These are phyloP conservation scores for Waltergamsia citrina DNA, from an alignment of 2,329 filamentous ascomycete genomes.

Conservation along the genomic window DNA sequence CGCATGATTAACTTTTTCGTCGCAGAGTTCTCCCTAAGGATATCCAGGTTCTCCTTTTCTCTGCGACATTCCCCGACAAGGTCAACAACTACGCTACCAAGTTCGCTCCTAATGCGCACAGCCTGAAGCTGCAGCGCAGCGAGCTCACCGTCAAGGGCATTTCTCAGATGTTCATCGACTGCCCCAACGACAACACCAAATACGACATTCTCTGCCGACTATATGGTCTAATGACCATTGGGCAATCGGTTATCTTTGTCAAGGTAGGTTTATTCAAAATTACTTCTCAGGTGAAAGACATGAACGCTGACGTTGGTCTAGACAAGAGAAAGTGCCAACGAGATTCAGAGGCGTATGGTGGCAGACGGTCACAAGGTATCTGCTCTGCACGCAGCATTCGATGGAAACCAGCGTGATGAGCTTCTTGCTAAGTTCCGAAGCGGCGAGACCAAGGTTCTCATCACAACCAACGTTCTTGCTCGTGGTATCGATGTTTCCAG, in stretches of 20 bases:
- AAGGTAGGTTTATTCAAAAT: constrained; percentile 44
- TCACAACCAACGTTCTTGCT: constrained; percentile 93
- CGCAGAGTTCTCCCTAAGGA: constrained; percentile 59
- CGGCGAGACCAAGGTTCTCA: constrained; percentile 87
- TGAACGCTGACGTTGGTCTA: constrained; percentile 22
- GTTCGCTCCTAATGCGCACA: constrained; percentile 80
- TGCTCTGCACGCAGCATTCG: constrained; percentile 79
- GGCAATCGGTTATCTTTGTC: constrained; percentile 97
- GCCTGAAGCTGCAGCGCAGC: constrained; percentile 78
- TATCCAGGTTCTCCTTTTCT: constrained; percentile 90
- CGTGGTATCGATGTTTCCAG: constrained; percentile 88
- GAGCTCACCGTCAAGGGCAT: constrained; percentile 96
- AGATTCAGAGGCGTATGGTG: constrained; percentile 80
- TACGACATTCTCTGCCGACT: constrained; percentile 85
- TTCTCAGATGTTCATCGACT: constrained; percentile 96
- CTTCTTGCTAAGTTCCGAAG: constrained; percentile 81
- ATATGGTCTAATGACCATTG: constrained; percentile 92
- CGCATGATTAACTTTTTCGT: background rate
- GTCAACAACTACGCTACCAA: constrained; percentile 75
- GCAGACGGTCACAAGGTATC: constrained; percentile 87
- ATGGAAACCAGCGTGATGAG: constrained; percentile 72
- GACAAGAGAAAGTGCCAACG: constrained; percentile 76
- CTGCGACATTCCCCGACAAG: constrained; percentile 81
- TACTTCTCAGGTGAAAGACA: background rate
- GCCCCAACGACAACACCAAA: constrained; percentile 70